Percentiles rank a stretch among this genome's conserved stretches.
These are phyloP conservation scores for Oidiodendron maius DNA, from an alignment of 495 filamentous ascomycete genomes.

Conservation along the genomic window DNA sequence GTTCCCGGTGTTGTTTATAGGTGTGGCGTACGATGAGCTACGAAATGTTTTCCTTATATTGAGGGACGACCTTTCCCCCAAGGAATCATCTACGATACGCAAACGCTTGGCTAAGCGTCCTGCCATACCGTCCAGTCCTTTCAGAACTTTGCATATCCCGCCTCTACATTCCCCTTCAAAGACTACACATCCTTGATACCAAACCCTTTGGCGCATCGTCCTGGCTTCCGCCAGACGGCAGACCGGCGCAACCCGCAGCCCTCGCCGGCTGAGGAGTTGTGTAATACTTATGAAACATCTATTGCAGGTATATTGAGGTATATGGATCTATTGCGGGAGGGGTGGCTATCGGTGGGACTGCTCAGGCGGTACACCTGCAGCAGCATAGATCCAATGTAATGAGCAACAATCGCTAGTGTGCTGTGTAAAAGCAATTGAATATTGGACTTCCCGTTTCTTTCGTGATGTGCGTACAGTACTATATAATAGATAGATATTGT, in stretches of 20 bases:
- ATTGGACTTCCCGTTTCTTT: neutral
- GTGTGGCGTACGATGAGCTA: slow-evolving; percentile 2
- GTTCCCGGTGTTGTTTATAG: slow-evolving; percentile 1
- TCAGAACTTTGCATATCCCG: neutral
- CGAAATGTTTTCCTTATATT: neutral
- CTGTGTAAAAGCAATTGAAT: neutral
- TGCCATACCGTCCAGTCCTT: slow-evolving; percentile 5
- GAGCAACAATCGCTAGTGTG: neutral
- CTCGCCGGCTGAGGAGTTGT: neutral
- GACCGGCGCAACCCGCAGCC: too few relatives aligned
- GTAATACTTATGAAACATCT: neutral
- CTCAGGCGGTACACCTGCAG: neutral
- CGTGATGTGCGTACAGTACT: too few relatives aligned
- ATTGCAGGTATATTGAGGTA: neutral
- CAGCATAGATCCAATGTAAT: slow-evolving; percentile 7
- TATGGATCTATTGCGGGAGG: neutral
- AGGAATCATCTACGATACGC: slow-evolving; percentile 6
- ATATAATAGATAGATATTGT: too few relatives aligned
- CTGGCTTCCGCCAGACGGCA: neutral
- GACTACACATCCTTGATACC: neutral
- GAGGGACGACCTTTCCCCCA: neutral
- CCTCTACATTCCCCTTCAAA: slow-evolving; percentile 1
- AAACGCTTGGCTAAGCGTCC: slow-evolving; percentile 1
- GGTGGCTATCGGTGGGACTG: neutral
- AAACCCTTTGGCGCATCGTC: neutral